A percentile compares a stretch with the other conserved stretches of the same genome.
Evolutionary conservation across 2,329 filamentous ascomycete species (phyloP).

Genomic region (Colletotrichum graminicola): DNA sequence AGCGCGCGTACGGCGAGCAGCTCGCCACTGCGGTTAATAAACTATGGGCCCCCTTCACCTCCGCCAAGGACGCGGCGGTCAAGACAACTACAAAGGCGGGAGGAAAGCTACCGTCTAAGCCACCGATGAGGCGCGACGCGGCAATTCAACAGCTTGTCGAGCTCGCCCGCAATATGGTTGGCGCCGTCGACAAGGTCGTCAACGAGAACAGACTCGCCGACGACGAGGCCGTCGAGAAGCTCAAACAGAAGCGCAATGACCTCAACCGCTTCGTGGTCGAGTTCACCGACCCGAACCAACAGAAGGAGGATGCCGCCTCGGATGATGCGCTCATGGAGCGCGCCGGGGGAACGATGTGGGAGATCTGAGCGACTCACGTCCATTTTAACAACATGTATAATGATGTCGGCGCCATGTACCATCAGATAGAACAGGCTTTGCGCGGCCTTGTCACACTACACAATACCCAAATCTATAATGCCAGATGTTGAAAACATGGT

Average conservation of each 20-base stretch:
- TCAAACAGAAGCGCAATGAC: slow-evolving; percentile 49
- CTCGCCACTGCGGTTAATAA: slow-evolving; percentile 63
- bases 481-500: background rate
- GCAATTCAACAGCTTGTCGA: slow-evolving; percentile 57
- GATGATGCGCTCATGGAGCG: background rate
- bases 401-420: slow-evolving; percentile 12
- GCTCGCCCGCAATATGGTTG: slow-evolving; percentile 60
- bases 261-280: slow-evolving; percentile 48
- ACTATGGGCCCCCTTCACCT: slow-evolving; percentile 63
- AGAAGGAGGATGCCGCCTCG: slow-evolving; percentile 7
- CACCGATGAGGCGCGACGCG: slow-evolving; percentile 47
- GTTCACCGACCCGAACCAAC: slow-evolving; percentile 39
- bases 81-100: slow-evolving; percentile 40
- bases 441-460: background rate
- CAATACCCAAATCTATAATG: slow-evolving; percentile 8
- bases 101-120: background rate
- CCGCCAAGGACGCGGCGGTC: slow-evolving; percentile 54
- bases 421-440: background rate
- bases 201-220: slow-evolving; percentile 55
- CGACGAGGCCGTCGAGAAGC: slow-evolving; percentile 48
- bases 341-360: background rate
- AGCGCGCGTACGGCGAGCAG: slow-evolving; percentile 62
- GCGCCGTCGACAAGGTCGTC: slow-evolving; percentile 58
- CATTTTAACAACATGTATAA: background rate
- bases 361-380: background rate